These are phyloP conservation scores for Backusella psychrophila DNA, from an alignment of 192 early-diverging fungal species.

Conservation along the genomic window DNA sequence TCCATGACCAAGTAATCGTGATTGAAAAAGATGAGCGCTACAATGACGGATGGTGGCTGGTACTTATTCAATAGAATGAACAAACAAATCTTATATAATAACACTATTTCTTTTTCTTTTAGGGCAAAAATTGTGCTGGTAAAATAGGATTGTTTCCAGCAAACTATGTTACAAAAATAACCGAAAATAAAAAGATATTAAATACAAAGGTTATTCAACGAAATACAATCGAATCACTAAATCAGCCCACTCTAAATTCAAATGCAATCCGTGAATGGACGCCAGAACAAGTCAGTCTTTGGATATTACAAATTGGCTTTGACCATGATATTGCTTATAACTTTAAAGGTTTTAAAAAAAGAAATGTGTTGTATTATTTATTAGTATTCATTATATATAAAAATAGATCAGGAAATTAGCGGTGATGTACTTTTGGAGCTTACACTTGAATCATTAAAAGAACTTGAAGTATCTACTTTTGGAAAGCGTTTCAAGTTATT, in stretches of 20 bases:
- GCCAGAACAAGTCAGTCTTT: constrained; percentile 19
- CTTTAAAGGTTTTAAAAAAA: constrained; percentile 14
- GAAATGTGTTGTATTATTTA: not conserved
- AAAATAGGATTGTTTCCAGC: constrained; percentile 68
- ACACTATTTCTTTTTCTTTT: not conserved
- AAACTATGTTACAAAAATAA: constrained; percentile 53
- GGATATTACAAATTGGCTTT: constrained; percentile 22
- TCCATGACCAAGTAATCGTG: constrained; percentile 63
- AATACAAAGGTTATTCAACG: not conserved
- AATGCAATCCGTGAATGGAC: constrained; percentile 15
- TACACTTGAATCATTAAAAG: constrained; percentile 59
- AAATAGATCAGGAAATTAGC: constrained; percentile 20
- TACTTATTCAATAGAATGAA: constrained; percentile 10
- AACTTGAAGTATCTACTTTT: constrained; percentile 60
- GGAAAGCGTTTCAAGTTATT: constrained; percentile 64
- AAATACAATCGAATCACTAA: not conserved
- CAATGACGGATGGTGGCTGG: constrained; percentile 80
- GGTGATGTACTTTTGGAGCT: constrained; percentile 59
- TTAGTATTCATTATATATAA: not conserved
- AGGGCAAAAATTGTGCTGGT: constrained; percentile 62
- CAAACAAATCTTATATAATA: not conserved
- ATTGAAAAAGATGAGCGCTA: constrained; percentile 68
- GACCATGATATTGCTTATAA: constrained; percentile 7
- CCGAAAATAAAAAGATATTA: constrained; percentile 4
- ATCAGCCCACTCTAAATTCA: not conserved